Evolutionary conservation across 176 grass and related monocot species (phyloP).

Genomic region (Avena atlantica): DNA sequence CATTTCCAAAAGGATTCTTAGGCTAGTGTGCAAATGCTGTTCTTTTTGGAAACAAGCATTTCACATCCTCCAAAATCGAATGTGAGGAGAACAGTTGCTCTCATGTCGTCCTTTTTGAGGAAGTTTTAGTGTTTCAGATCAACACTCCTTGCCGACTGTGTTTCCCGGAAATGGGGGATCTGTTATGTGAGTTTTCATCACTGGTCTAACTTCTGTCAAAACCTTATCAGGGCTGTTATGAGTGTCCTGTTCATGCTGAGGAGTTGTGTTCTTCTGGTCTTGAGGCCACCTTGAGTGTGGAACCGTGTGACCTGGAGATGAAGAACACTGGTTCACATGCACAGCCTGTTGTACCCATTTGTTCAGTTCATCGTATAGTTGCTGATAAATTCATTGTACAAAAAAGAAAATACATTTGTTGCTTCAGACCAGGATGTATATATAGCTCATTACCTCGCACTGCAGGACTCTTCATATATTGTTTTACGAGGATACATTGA

Average conservation of each 20-base stretch:
- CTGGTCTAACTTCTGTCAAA: not conserved
- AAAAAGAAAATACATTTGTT: not conserved
- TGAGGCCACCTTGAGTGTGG: not conserved
- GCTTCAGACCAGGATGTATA: slow-evolving; percentile 2
- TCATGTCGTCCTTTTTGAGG: not conserved
- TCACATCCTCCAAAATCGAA: not conserved
- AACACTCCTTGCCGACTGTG: not conserved
- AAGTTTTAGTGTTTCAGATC: not conserved
- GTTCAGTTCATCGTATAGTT: not conserved
- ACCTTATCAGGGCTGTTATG: not conserved
- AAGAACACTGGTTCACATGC: not conserved
- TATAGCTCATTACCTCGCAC: not conserved
- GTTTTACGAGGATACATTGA: not conserved
- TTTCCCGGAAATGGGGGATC: not conserved
- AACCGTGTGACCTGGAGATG: slow-evolving; percentile 13
- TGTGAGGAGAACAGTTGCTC: not conserved
- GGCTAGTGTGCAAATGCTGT: not conserved
- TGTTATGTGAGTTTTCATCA: slow-evolving; percentile 1
- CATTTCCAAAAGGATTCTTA: slow-evolving; percentile 1
- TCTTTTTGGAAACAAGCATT: not conserved
- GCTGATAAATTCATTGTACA: slow-evolving; percentile 11
- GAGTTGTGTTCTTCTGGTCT: not conserved
- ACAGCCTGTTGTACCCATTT: not conserved
- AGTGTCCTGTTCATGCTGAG: not conserved
- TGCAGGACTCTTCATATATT: no score